Conservation (phyloP, 2,329 filamentous ascomycete species). For the Epichloe sylvatica region DNA sequence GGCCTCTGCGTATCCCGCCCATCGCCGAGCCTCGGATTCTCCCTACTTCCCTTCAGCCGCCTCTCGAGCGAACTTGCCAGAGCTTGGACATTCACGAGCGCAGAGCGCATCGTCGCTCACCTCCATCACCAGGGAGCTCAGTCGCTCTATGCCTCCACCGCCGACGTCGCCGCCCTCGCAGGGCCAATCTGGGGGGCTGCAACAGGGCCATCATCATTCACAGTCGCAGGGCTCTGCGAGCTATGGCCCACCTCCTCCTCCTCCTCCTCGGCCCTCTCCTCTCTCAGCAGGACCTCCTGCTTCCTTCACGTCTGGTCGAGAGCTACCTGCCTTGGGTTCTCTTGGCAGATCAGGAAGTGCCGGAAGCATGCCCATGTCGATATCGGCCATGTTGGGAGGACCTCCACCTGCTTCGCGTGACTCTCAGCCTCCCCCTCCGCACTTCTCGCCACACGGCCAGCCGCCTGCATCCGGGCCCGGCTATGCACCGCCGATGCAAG, state of each 20-base stretch:
- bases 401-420: constrained; percentile 31
- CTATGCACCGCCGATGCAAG: constrained; percentile 36
- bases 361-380: constrained; percentile 44
- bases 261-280: constrained; percentile 30
- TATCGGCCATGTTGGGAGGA: constrained; percentile 45
- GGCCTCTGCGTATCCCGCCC: constrained; percentile 18
- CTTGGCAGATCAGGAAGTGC: constrained; percentile 32
- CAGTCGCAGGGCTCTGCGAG: constrained; percentile 20
- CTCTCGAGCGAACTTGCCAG: constrained; percentile 17
- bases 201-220: constrained; percentile 15
- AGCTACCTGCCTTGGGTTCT: constrained; percentile 37
- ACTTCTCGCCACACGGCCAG: constrained; percentile 29
- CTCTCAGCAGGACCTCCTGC: constrained; percentile 29
- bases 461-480: constrained; percentile 28
- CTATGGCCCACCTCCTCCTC: constrained; percentile 33
- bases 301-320: constrained; percentile 35
- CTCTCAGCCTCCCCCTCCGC: constrained; percentile 20
- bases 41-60: constrained; percentile 24
- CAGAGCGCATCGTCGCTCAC: constrained; percentile 32
- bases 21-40: constrained; percentile 30
- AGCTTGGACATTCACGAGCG: constrained; percentile 26
- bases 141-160: constrained; percentile 33
- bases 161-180: constrained; percentile 28
- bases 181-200: constrained; percentile 10
- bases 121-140: constrained; percentile 21